Base-by-base conservation (phyloP, 2,329 filamentous ascomycete species). In the Neonectria ditissima region DNA sequence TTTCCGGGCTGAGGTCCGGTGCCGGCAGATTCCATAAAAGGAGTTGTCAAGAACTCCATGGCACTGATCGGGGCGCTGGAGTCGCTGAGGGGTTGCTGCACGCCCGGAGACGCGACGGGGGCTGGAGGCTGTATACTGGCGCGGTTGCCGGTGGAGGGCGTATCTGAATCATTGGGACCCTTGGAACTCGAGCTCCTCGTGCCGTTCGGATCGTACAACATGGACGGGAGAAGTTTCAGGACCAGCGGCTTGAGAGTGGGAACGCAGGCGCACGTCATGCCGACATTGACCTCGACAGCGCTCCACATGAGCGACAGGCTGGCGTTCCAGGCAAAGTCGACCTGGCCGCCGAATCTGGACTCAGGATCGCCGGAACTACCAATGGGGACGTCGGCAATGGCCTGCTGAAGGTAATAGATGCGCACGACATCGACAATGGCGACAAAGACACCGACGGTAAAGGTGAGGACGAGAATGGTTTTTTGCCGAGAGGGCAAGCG, bases 271-370 rank as follows among this genome's bases (percentile, higher is more conserved):
- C 93, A 97, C 67, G 94, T 91, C 70, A 97, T 94, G 18, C 93
- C 94, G 1, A 97, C 84, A 69, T 97, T 96, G 74, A 97, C 93
- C 77, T 97, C 94, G 57, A 97, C 89, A 13, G 91, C 92, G 16
- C 92, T 95, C 95, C 94, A 98, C 92, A 97, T 95, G 74, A 97
- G 91, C 0, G 93, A 92, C 5, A 94, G 80, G 1, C 92, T 93
- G 1, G 92, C 92, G 74, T 95, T 94, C 89, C 88, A 92, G 58
- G 85, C 80, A 71, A 89, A 89, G 62, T 88, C 81, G 2, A 77
- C 72, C 45, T 83, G 83, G 45, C 81, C 81, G 8, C 86, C 86
- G 56, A 89, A 88, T 7, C 80, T 78, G 11, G 81, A 78, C 9
- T 77, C 71, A 1, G 78, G 76, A 59, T 82, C 76, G 44, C 70